Percentiles rank a stretch among this genome's conserved stretches.
phyloP scores from a whole-genome alignment of 805 yeast species.

The Ogataea nakhonphanomensis region DNA sequence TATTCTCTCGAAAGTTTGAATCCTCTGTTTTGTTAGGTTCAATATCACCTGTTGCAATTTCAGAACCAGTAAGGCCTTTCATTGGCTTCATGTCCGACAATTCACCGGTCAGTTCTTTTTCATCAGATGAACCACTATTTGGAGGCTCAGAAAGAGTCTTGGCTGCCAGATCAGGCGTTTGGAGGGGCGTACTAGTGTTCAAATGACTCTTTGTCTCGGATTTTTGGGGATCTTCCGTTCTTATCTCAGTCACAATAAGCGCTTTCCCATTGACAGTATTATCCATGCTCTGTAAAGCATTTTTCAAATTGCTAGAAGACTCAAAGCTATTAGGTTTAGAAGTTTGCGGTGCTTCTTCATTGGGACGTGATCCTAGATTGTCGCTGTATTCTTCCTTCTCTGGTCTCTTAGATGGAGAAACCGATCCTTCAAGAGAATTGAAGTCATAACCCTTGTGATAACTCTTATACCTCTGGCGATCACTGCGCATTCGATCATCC shows the following conservation, averaged over 20 bases:
- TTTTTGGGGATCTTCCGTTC: no score
- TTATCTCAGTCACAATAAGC: no score
- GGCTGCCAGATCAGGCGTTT: no score
- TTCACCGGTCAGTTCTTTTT: no score
- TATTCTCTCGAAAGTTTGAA: not conserved
- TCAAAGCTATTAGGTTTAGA: not conserved
- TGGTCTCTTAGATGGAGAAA: constrained; percentile 2
- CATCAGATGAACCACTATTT: no score
- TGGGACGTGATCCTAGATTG: not conserved
- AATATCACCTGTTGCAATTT: not conserved
- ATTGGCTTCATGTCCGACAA: no score
- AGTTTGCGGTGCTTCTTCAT: not conserved
- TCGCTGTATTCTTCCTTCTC: constrained; percentile 2
- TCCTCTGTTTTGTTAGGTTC: not conserved
- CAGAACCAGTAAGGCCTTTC: not conserved
- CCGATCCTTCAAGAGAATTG: constrained; percentile 2
- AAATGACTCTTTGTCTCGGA: no score
- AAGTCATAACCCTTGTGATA: not conserved
- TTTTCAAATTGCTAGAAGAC: no score
- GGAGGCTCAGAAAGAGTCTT: no score
- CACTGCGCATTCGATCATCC: constrained; percentile 10
- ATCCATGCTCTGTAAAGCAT: no score
- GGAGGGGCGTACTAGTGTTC: no score
- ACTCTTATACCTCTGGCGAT: constrained; percentile 1
- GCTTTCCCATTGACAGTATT: no score